A percentile compares a stretch with the other conserved stretches of the same genome.
phyloP scores from a whole-genome alignment of 2,329 filamentous ascomycete genomes.

The Zarea fungicola region DNA sequence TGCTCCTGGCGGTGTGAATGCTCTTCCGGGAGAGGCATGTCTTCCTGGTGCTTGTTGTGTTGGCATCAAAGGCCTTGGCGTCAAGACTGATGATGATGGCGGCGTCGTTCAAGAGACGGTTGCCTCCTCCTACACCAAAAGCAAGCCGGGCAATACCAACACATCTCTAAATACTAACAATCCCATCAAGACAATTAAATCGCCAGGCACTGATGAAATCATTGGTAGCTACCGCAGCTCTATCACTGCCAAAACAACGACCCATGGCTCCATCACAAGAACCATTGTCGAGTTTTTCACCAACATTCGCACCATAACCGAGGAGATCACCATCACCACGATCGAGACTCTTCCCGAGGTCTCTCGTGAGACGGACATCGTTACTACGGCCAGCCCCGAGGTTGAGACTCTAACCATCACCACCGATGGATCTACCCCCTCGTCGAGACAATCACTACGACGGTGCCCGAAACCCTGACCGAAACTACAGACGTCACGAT shows the following conservation, averaged over 20 bases:
- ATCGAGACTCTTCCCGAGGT: background rate
- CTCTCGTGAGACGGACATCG: background rate
- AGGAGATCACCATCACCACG: background rate
- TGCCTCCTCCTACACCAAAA: background rate
- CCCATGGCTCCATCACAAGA: background rate
- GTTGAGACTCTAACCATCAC: background rate
- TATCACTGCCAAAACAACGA: background rate
- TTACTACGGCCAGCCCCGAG: background rate
- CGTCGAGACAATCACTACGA: background rate
- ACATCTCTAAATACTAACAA: background rate
- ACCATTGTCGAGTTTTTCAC: background rate
- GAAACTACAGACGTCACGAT: background rate
- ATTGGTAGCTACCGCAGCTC: background rate
- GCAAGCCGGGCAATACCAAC: background rate
- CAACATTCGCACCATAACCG: background rate
- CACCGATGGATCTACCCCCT: background rate
- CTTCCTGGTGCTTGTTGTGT: conserved; percentile 6
- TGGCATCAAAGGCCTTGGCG: background rate
- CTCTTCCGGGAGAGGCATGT: background rate
- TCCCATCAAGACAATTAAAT: background rate
- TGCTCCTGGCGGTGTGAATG: background rate
- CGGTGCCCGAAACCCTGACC: background rate
- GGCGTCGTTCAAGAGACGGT: background rate
- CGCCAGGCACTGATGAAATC: background rate
- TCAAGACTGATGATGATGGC: background rate